Base-by-base conservation (phyloP, 169 alveolate species). In the Cryptosporidium parvum region DNA sequence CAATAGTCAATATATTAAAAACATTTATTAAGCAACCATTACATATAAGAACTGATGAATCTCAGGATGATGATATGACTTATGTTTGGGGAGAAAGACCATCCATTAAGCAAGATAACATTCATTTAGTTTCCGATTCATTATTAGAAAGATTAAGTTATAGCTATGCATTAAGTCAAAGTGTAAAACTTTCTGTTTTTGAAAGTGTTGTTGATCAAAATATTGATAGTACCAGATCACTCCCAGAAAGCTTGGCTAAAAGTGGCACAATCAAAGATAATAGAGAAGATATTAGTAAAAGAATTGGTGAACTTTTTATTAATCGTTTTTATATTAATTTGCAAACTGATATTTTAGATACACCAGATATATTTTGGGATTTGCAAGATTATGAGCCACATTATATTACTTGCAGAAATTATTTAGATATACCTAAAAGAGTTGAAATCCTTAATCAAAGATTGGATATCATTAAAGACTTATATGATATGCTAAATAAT, bases 281-380 rank as follows among this genome's bases (percentile, higher is more conserved):
- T 53, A 89, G 95, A 67, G 94, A 93, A 59, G 97, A 94, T 45
- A 94, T 95, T 31, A 86, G 96, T 70, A 92, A 92, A 56, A 85
- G 92, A 85, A 95, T 95, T 35, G 97, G 97, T 2, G 97, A 95
- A 72, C 91, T 95, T 8, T 95, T 95, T 59, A 94, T 93, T 31
- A 92, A 94, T 86, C 86, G 97, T 42, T 94, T 95, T 72, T 95
- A 95, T 85, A 92, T 95, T 53, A 95, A 95, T 62, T 70, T 95
- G 44, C 96, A 95, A 69, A 92, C 96, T 8, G 97, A 95, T 67
- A 94, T 95, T 53, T 72, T 95, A 26, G 97, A 95, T 59, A 95
- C 97, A 7, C 97, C 97, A 59, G 97, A 94, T 65, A 92, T 94
- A 16, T 95, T 95, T 91, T 95, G 97, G 97, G 97, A 95, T 70